Base-by-base conservation (phyloP, 441 rosid genomes). In the Daphne laureola region DNA sequence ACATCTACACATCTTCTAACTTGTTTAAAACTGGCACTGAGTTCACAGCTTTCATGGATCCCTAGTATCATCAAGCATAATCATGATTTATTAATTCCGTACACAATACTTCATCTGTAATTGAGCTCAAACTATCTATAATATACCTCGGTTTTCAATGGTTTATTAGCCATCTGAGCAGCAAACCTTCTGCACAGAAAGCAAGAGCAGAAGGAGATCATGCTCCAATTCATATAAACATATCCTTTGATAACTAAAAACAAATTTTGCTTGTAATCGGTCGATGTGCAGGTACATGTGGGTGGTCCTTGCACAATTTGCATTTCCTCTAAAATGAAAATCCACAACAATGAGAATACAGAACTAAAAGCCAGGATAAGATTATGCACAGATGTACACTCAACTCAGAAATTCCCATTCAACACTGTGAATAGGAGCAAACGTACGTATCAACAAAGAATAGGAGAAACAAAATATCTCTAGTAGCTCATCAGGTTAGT, bases 141-240 rank as follows among this genome's bases (percentile, higher is more conserved):
- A 14, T 52, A 17, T 70, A 80, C 93, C 84, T 81, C 77, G 18
- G 81, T 69, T 67, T 57, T 62, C 18, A 47, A 53, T 46, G 68
- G 81, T 55, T 79, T 76, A 68, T 69, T 75, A 51, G 86, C 91
- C 59, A 92, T 68, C 50, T 92, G 88, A 23, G 86, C 87, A 57
- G 96, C 88, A 61, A 81, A 84, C 65, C 75, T 83, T 85, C 92
- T 89, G 66, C 67, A 49, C 45, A 64, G 54, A 66, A 27, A 62
- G 16, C 55, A 45, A 57, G 21, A 63, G 53, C 43, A 51, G 17
- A 11, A 43, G 17, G 48, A 49, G 23, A 62, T 12, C 26, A 55
- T 14, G 63, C 42, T n/a, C 38, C 46, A 41, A 53, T 54, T 31
- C 36, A 31, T 31, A 31, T 31, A 31, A 31, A 3, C 36, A 31